These are phyloP conservation scores for Keqinozyma sinolaborantium DNA, from an alignment of 1,139 yeast genomes.

Conservation along the genomic window DNA sequence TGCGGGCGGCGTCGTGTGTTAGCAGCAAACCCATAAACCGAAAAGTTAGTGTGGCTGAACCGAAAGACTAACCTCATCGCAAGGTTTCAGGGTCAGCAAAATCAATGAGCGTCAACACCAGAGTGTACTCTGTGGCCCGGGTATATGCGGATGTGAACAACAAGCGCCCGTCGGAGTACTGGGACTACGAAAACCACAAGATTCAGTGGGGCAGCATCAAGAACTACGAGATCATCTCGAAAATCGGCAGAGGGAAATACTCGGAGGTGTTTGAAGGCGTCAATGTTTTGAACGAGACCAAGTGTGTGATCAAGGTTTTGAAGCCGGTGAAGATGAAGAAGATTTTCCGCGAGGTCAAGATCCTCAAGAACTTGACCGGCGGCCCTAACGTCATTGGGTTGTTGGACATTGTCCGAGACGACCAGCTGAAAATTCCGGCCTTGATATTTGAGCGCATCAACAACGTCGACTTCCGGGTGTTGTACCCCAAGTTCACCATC, in stretches of 20 bases:
- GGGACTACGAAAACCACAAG: constrained; percentile 84
- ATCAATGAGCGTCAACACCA: constrained; percentile 25
- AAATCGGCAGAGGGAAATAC: constrained; percentile 96
- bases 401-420: constrained; percentile 74
- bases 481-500: constrained; percentile 64
- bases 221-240: constrained; percentile 85
- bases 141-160: constrained; percentile 87
- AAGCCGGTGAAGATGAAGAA: constrained; percentile 81
- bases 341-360: constrained; percentile 73
- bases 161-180: constrained; percentile 76
- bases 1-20: no score
- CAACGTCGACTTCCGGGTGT: constrained; percentile 67
- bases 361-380: constrained; percentile 68
- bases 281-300: constrained; percentile 43
- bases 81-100: not conserved
- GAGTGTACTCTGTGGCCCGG: constrained; percentile 68
- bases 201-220: constrained; percentile 72
- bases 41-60: not conserved
- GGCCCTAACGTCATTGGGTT: constrained; percentile 72
- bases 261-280: constrained; percentile 89
- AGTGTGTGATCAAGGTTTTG: constrained; percentile 69
- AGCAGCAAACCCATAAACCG: no score
- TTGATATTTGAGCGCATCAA: constrained; percentile 68
- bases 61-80: not conserved
- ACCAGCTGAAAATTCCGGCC: constrained; percentile 70